Base-by-base conservation (phyloP, 176 grass and related monocot genomes). In the Oryza glumipatula region DNA sequence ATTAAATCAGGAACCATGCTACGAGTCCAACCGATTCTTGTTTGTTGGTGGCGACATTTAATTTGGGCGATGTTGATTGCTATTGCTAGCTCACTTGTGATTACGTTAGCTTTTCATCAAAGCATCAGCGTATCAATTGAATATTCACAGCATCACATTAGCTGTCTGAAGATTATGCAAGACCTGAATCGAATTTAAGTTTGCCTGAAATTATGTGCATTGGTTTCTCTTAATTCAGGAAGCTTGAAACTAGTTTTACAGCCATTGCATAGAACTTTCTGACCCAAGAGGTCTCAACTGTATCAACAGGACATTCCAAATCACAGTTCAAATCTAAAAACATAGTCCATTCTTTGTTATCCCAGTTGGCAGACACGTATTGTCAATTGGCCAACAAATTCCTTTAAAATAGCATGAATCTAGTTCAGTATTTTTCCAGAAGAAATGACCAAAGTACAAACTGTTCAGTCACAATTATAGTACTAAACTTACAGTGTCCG, bases 31-130 rank as follows among this genome's bases (percentile, higher is more conserved):
- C 78, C 65, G 36, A 54, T 76, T 87, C 78, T 76, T 87, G 78
- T 61, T 63, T 76, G 72, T 82, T 82, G 79, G 85, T 70, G 71
- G 79, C 24, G 17, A 48, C 85, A 82, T 82, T 87, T 47, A 87
- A 82, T 87, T 87, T 87, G 65, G 79, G 49, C 46, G 76, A 63
- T 30, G 49, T 58, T 58, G 73, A 58, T 22, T 30, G 38, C 36
- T 65, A 2, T 60, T 70, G 69, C 11, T 65, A 19, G 51, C 51
- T 64, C 52, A 46, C 23, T 15, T 46, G 69, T 85, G 67, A 78
- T 85, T 56, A 32, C 41, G 10, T 26, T 72, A 46, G n/a, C 82
- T 68, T 72, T 70, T 60, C 24, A 17, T 56, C 48, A 70, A 78
- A 78, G 51, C 38, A 78, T 44, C 61, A 8, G 28, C 49, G 45